A percentile compares a stretch with the other conserved stretches of the same genome.
These are phyloP conservation scores for Ottelia alismoides DNA, from an alignment of 106 monocot species.

Conservation along the genomic window DNA sequence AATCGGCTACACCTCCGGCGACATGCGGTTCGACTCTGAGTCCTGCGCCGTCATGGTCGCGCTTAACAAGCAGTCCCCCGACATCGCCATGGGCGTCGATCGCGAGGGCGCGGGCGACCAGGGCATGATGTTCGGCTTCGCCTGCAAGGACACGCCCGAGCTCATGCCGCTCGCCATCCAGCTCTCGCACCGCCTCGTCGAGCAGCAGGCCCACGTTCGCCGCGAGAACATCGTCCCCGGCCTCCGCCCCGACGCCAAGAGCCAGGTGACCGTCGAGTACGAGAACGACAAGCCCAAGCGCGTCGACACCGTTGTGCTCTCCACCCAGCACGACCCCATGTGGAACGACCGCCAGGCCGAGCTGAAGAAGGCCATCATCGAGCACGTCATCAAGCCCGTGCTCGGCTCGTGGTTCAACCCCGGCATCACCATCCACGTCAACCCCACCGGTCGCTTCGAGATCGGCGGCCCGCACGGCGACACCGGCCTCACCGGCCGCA, in stretches of 20 bases:
- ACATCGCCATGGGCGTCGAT: slow-evolving; percentile 5
- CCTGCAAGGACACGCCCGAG: slow-evolving; percentile 3
- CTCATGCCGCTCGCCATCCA: slow-evolving; percentile 4
- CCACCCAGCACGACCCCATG: slow-evolving; percentile 7
- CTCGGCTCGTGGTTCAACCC: too few relatives aligned
- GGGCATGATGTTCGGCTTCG: slow-evolving; percentile 3
- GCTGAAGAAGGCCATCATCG: neutral
- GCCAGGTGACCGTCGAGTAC: slow-evolving; percentile 9
- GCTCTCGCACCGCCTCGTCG: slow-evolving; percentile 2
- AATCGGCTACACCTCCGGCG: slow-evolving; percentile 1
- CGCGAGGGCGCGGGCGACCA: slow-evolving; percentile 6
- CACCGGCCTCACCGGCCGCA: slow-evolving; percentile 8
- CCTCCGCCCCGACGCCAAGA: slow-evolving; percentile 5
- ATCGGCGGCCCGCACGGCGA: slow-evolving; percentile 10
- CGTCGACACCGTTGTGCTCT: slow-evolving; percentile 7
- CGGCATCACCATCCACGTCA: too few relatives aligned
- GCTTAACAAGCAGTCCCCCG: slow-evolving; percentile 1
- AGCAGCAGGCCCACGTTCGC: slow-evolving; percentile 1
- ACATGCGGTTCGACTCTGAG: slow-evolving; percentile 3
- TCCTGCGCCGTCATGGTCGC: slow-evolving; percentile 5
- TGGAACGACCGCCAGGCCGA: slow-evolving; percentile 3
- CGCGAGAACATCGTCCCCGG: neutral
- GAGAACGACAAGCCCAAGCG: too few relatives aligned
- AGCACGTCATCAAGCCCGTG: slow-evolving; percentile 9
- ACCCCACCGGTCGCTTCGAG: slow-evolving; percentile 5